Evolutionary conservation across 495 filamentous ascomycete species (phyloP).

Genomic region (Bryoglossum gracile): DNA sequence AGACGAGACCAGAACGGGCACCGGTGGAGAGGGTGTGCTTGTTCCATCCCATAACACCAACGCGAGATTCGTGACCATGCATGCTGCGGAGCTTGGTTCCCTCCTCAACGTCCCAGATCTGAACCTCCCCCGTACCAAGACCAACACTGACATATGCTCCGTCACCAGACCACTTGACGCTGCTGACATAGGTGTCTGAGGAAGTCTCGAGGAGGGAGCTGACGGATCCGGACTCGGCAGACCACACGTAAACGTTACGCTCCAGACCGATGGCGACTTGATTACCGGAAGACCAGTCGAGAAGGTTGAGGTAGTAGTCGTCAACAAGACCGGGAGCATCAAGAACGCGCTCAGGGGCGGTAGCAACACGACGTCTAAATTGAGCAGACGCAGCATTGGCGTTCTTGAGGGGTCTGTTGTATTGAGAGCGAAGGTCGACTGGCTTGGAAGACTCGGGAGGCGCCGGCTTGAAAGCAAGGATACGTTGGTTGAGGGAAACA

Average conservation of each 20-base stretch:
- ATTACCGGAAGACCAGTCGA: slow-evolving; percentile 97
- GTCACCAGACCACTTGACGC: slow-evolving; percentile 97
- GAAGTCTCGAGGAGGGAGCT: slow-evolving; percentile 77
- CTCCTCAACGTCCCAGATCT: slow-evolving; percentile 99
- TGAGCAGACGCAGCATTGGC: slow-evolving; percentile 66
- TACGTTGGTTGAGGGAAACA: slow-evolving; percentile 85
- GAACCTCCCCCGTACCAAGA: slow-evolving; percentile 89
- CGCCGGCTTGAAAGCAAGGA: slow-evolving; percentile 97
- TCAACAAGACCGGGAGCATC: slow-evolving; percentile 94
- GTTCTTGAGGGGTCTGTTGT: slow-evolving; percentile 90
- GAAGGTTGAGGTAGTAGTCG: slow-evolving; percentile 97
- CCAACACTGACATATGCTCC: slow-evolving; percentile 95
- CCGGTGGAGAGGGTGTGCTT: slow-evolving; percentile 96
- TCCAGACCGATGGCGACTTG: slow-evolving; percentile 97
- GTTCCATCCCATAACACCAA: slow-evolving; percentile 97
- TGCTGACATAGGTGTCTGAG: slow-evolving; percentile 91
- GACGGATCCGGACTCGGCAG: slow-evolving; percentile 87
- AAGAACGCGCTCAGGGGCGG: slow-evolving; percentile 93
- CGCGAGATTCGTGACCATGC: slow-evolving; percentile 93
- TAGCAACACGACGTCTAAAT: slow-evolving; percentile 83
- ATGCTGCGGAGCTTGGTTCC: slow-evolving; percentile 93
- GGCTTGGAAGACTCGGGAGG: slow-evolving; percentile 95
- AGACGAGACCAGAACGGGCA: slow-evolving; percentile 89
- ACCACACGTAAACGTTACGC: slow-evolving; percentile 97
- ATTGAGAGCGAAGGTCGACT: slow-evolving; percentile 93